A percentile compares a stretch with the other conserved stretches of the same genome.
These are phyloP conservation scores for Iris pallida DNA, from an alignment of 116 monocot genomes.

Conservation along the genomic window DNA sequence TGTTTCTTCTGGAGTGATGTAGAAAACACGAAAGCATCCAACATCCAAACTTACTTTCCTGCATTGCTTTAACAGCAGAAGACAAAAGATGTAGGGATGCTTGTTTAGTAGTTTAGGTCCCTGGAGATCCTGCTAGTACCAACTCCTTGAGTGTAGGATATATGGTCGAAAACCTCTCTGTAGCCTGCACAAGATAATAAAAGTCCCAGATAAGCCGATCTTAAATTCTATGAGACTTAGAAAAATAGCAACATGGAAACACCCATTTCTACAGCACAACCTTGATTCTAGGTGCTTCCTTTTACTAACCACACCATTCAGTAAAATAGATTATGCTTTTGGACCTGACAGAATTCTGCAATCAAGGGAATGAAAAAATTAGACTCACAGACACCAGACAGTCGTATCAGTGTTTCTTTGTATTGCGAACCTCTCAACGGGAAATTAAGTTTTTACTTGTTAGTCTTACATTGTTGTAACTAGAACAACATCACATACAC, in stretches of 20 bases:
- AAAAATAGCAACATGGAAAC: not conserved
- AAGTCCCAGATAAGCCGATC: not conserved
- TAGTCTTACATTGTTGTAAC: no score
- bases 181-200: constrained; percentile 38
- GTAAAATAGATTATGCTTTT: constrained; percentile 62
- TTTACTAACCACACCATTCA: constrained; percentile 81
- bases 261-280: no score
- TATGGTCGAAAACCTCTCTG: constrained; percentile 79
- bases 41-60: no score
- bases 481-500: no score
- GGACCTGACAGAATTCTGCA: constrained; percentile 53
- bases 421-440: constrained; percentile 69
- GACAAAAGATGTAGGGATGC: no score
- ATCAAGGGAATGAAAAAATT: not conserved
- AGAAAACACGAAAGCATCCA: no score
- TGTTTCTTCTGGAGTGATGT: no score
- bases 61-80: no score
- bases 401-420: not conserved
- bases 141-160: constrained; percentile 85
- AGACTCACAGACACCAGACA: not conserved
- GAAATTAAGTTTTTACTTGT: no score
- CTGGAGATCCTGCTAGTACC: constrained; percentile 76
- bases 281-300: constrained; percentile 87
- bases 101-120: no score
- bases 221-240: not conserved